These are phyloP conservation scores for Sambucus nigra DNA, from an alignment of 129 eudicot genomes.

Conservation along the genomic window DNA sequence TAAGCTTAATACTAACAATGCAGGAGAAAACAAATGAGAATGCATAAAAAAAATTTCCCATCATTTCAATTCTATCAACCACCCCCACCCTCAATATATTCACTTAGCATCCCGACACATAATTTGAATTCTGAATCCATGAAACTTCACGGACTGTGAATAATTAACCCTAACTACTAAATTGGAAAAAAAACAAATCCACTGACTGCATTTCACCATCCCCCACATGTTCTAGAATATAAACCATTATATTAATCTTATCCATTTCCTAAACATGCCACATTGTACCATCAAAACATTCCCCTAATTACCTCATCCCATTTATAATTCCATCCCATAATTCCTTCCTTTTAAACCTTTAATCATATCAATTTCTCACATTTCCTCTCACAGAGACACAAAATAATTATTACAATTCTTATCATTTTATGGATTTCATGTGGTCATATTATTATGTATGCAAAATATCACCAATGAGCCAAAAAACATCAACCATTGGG, in stretches of 20 bases:
- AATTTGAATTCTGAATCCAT: no score
- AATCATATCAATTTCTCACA: neutral
- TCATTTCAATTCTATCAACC: no score
- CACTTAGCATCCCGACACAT: no score
- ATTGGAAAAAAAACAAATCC: neutral
- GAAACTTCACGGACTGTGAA: slow-evolving; percentile 14
- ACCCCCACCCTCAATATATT: no score
- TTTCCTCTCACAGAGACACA: neutral
- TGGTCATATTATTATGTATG: neutral
- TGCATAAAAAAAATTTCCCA: no score
- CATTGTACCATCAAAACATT: neutral
- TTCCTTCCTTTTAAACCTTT: neutral
- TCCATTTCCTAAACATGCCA: neutral
- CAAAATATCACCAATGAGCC: no score
- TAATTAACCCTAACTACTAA: neutral
- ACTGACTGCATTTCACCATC: neutral
- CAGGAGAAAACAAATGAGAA: no score
- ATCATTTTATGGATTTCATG: slow-evolving; percentile 24
- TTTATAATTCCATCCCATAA: no score
- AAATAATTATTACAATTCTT: neutral
- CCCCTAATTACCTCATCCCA: slow-evolving; percentile 9
- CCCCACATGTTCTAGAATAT: neutral
- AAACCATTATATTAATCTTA: neutral
- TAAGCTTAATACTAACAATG: no score
- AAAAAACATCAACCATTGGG: no score